Conservation (phyloP, 805 yeast genomes). For the Ogataea nonfermentans region DNA sequence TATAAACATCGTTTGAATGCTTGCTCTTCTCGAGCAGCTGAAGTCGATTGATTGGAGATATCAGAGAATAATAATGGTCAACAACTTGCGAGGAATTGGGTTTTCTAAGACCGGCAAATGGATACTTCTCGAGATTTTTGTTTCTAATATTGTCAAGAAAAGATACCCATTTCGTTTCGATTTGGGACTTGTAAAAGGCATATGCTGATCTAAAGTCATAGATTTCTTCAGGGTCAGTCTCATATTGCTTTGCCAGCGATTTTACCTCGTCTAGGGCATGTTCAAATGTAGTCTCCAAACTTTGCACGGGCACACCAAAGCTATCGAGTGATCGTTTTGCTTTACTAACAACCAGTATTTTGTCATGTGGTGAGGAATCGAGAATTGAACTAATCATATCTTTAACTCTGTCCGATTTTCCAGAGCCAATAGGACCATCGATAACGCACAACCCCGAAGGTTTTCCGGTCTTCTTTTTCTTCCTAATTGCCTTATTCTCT, state of each 20-base stretch:
- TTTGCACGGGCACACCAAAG: constrained; percentile 4
- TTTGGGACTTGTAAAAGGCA: constrained; percentile 30
- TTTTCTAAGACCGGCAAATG: constrained; percentile 10
- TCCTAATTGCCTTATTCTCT: too few relatives aligned
- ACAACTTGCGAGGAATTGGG: background rate
- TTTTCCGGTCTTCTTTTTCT: too few relatives aligned
- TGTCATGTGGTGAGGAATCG: constrained; percentile 25
- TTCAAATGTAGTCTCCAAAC: background rate
- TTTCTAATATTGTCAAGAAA: constrained; percentile 13
- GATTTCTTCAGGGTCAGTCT: constrained; percentile 37
- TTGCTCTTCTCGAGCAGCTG: constrained; percentile 9
- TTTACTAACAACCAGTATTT: constrained; percentile 32
- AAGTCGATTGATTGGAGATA: constrained; percentile 1
- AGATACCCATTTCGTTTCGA: constrained; percentile 22
- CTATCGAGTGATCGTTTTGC: constrained; percentile 12
- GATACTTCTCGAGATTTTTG: background rate
- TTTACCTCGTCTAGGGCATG: constrained; percentile 27
- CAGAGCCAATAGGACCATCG: constrained; percentile 23
- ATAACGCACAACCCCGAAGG: constrained; percentile 20
- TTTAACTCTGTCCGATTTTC: constrained; percentile 35
- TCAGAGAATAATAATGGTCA: background rate
- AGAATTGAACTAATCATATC: constrained; percentile 23
- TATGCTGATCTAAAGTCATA: constrained; percentile 38
- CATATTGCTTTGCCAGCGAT: constrained; percentile 30
- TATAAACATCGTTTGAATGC: background rate